Conservation (phyloP, 2,329 filamentous ascomycete genomes). For the Trichoderma koningiopsis region DNA sequence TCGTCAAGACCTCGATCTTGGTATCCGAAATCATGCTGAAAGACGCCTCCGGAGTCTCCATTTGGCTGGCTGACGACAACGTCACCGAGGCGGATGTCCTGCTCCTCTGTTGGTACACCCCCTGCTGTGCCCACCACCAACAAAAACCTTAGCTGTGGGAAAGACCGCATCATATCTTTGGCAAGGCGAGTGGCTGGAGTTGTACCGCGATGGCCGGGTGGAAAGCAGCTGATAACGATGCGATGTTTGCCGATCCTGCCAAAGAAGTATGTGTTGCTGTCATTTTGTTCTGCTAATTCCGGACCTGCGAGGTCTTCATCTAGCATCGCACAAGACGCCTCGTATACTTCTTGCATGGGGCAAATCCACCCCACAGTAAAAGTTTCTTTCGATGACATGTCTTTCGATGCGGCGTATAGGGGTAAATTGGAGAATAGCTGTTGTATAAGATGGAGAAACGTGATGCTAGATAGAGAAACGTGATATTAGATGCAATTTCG, state of each 20-base stretch:
- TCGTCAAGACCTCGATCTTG: not conserved
- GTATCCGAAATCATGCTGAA: not conserved
- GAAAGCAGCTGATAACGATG: conserved; percentile 28
- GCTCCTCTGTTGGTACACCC: not conserved
- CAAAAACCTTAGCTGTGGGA: not conserved
- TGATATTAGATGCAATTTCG: too few relatives aligned
- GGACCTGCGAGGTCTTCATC: not conserved
- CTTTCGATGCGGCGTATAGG: not conserved
- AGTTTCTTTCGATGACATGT: not conserved
- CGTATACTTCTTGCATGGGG: not conserved
- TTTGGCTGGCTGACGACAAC: conserved; percentile 3
- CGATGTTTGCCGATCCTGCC: conserved; percentile 26
- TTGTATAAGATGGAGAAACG: too few relatives aligned
- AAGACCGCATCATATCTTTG: not conserved
- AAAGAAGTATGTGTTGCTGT: conserved; percentile 24
- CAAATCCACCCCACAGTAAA: conserved; percentile 8
- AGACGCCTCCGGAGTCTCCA: not conserved
- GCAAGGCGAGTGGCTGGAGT: not conserved
- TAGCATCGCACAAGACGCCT: not conserved
- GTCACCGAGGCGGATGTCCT: not conserved
- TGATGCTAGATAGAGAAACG: too few relatives aligned
- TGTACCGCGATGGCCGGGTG: conserved; percentile 6
- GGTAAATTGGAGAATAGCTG: too few relatives aligned
- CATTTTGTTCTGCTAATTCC: not conserved
- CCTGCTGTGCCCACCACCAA: conserved; percentile 2